phyloP scores from a whole-genome alignment of 768 basidiomycete genomes.

The Rhizopogon vinicolor region DNA sequence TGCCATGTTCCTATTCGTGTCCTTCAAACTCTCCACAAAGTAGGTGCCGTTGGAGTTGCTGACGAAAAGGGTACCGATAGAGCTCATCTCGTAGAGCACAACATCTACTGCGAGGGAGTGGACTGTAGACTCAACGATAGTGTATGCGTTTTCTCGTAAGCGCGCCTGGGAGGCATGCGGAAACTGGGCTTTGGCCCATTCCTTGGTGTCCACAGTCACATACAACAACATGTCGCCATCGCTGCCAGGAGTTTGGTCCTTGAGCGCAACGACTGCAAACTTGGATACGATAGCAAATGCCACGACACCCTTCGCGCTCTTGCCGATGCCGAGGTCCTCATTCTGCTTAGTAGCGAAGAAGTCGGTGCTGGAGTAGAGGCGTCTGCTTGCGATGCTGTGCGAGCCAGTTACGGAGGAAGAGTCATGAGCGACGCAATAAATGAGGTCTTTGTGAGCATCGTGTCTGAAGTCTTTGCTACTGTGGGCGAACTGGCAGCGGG shows the following conservation, averaged over 20 bases:
- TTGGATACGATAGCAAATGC: conserved; percentile 92
- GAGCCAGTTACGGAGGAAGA: conserved; percentile 36
- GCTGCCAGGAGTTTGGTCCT: conserved; percentile 51
- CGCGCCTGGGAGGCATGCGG: conserved; percentile 81
- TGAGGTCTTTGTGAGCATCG: conserved; percentile 64
- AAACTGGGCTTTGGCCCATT: conserved; percentile 88
- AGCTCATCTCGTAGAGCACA: conserved; percentile 57
- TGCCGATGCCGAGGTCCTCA: conserved; percentile 84
- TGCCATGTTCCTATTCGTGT: conserved; percentile 85
- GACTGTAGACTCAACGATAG: conserved; percentile 89
- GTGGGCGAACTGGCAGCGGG: conserved; percentile 86
- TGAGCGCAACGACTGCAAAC: conserved; percentile 87
- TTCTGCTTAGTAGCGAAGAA: conserved; percentile 68
- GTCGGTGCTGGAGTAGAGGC: conserved; percentile 81
- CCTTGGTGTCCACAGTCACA: conserved; percentile 76
- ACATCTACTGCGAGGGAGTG: conserved; percentile 96
- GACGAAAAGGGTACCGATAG: conserved; percentile 89
- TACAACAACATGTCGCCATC: conserved; percentile 80
- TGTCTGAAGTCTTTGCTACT: conserved; percentile 80
- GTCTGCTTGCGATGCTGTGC: conserved; percentile 50
- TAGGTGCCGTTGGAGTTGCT: conserved; percentile 95
- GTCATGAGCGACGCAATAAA: conserved; percentile 92
- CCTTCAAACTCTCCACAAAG: conserved; percentile 85
- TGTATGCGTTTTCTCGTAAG: conserved; percentile 90
- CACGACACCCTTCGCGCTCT: conserved; percentile 82